Percentiles rank a stretch among this genome's conserved stretches.
These are phyloP conservation scores for Henckelia pumila DNA, from an alignment of 257 asterid species.

Conservation along the genomic window DNA sequence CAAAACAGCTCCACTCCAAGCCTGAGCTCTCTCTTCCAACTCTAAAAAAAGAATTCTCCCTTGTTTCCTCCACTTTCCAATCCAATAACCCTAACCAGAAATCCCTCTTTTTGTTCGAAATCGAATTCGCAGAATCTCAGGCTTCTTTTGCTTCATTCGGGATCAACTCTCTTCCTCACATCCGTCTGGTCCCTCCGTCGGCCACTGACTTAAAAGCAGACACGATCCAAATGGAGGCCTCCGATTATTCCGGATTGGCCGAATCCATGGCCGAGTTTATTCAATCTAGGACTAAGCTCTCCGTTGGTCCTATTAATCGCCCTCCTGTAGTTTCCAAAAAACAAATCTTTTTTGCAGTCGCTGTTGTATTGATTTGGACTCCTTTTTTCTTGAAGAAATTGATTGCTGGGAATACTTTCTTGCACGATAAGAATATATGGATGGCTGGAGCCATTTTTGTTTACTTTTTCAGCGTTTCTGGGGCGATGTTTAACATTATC, in stretches of 20 bases:
- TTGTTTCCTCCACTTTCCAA: slow-evolving; percentile 59
- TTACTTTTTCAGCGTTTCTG: slow-evolving; percentile 92
- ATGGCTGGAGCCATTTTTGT: slow-evolving; percentile 77
- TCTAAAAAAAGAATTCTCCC: slow-evolving; percentile 58
- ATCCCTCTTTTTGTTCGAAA: slow-evolving; percentile 58
- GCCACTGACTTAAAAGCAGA: slow-evolving; percentile 54
- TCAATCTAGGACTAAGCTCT: slow-evolving; percentile 41
- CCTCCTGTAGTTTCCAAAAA: slow-evolving; percentile 66
- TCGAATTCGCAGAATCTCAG: slow-evolving; percentile 73
- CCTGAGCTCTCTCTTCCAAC: slow-evolving; percentile 56
- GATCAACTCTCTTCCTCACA: slow-evolving; percentile 74
- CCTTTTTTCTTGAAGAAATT: slow-evolving; percentile 64
- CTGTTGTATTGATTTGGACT: slow-evolving; percentile 40
- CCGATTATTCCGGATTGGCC: slow-evolving; percentile 62
- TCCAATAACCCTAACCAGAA: slow-evolving; percentile 48
- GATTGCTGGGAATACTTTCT: slow-evolving; percentile 54
- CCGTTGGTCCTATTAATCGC: slow-evolving; percentile 57
- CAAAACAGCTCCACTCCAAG: slow-evolving; percentile 64
- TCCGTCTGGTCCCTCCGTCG: slow-evolving; percentile 62
- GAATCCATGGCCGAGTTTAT: slow-evolving; percentile 86
- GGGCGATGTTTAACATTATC: slow-evolving; percentile 85
- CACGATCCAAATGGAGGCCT: slow-evolving; percentile 67
- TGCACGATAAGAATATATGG: slow-evolving; percentile 73
- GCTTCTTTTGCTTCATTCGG: slow-evolving; percentile 56
- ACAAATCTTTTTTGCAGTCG: slow-evolving; percentile 44